Evolutionary conservation across 176 grass and related monocot species (phyloP), one percentile per base, ranked within the genome.

Genomic region (Juncus effusus): DNA sequence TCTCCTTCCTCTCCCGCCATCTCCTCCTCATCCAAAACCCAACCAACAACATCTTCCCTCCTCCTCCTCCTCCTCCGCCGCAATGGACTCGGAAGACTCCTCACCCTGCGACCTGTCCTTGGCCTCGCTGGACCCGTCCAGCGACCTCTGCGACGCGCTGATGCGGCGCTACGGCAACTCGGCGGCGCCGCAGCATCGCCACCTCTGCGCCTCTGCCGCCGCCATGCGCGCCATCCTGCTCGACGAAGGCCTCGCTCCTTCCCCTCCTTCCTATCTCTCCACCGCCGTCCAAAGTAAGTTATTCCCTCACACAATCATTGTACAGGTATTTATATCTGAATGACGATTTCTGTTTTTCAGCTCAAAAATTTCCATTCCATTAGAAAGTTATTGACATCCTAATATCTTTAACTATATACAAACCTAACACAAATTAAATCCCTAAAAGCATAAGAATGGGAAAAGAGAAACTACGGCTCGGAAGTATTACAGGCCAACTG

Each of bases 151-250:
- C 77, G 77, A 79, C 7, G 75, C 77, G 38, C 75, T 97, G 60
- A 86, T 90, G 60, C 82, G 79, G 47, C 88, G 93, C 49, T 97
- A 97, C 75, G 80, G 73, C 77, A 87, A 90, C 74, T 97, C 88
- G 36, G 12, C 93, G 82, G 76, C 93, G 53, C 82, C 88, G 14
- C 93, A 97, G 68, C 93, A 97, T 75, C 93, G 88, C 49, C 93
- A 97, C 77, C 85, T 97, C 42, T 90, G 90, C 75, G 93, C 93
- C 54, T 84, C 85, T 40, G 88, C 88, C 74, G 93, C 80, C 77
- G 93, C 88, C 67, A 89, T 97, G 65, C 85, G 88, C 61, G 88
- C 88, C 60, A 97, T 97, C 39, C 77, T 97, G 59, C 75, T 69
- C 36, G 93, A 97, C 51, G 85, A 89, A 64, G 80, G 80, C 39